These are phyloP conservation scores for Purshia tridentata DNA, from an alignment of 306 rosid species.

Conservation along the genomic window DNA sequence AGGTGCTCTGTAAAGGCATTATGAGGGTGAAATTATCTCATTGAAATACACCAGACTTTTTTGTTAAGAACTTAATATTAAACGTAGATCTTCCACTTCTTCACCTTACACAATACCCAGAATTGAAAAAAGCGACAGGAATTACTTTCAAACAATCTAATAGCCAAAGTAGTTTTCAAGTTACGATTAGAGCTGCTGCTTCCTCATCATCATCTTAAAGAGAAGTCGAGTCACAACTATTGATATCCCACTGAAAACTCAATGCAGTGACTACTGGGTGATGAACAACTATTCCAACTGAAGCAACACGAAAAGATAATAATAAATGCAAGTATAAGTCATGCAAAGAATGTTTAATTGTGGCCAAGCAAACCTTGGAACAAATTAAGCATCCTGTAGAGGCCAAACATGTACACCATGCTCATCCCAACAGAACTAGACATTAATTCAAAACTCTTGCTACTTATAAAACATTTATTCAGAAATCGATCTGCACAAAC, in stretches of 20 bases:
- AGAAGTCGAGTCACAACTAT: background rate
- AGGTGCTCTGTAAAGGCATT: background rate
- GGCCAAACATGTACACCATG: too few species aligned
- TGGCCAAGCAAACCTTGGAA: constrained; percentile 15
- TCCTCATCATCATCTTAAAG: background rate
- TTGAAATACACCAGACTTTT: background rate
- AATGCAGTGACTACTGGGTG: too few species aligned
- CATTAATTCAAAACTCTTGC: constrained; percentile 15
- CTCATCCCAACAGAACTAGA: background rate
- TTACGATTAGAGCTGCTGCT: constrained; percentile 5
- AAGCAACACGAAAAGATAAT: background rate
- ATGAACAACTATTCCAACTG: background rate
- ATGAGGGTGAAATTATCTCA: background rate
- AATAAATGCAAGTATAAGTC: background rate
- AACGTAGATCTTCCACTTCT: too few species aligned
- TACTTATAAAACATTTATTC: constrained; percentile 52
- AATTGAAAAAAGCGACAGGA: background rate
- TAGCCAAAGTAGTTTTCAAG: background rate
- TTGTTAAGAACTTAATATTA: too few species aligned
- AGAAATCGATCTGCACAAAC: constrained; percentile 63
- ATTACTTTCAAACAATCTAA: background rate
- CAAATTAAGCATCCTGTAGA: background rate
- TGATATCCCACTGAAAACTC: background rate
- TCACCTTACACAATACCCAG: background rate
- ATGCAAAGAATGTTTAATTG: background rate